Conservation (phyloP, 192 early-diverging fungal genomes). For the Umbelopsis isabellina region DNA sequence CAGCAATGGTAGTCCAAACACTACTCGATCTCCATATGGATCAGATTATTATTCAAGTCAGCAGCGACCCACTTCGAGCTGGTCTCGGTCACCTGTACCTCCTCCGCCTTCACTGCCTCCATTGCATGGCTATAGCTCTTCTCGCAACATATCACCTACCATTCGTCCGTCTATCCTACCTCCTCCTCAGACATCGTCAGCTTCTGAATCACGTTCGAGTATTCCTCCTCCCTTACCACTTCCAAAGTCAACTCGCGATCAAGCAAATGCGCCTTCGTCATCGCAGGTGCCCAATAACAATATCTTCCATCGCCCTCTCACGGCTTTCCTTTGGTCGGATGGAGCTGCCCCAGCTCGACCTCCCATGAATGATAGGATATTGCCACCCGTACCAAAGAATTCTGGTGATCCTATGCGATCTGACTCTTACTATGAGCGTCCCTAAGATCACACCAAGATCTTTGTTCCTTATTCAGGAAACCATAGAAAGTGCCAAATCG, state of each 20-base stretch:
- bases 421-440: slow-evolving; percentile 1
- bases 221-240: slow-evolving; percentile 13
- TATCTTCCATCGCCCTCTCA: slow-evolving; percentile 17
- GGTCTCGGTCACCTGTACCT: slow-evolving; percentile 14
- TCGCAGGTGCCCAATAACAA: neutral
- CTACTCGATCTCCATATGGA: slow-evolving; percentile 7
- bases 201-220: neutral
- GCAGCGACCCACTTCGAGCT: neutral
- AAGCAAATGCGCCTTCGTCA: neutral
- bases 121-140: slow-evolving; percentile 9
- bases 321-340: slow-evolving; percentile 7
- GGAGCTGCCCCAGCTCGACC: slow-evolving; percentile 8
- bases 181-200: neutral
- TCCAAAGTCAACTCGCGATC: neutral
- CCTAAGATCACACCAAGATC: neutral
- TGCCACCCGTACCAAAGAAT: neutral
- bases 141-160: slow-evolving; percentile 13
- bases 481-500: neutral
- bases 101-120: slow-evolving; percentile 12
- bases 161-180: slow-evolving; percentile 8
- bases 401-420: neutral
- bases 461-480: too few species aligned
- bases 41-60: slow-evolving; percentile 15
- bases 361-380: slow-evolving; percentile 9
- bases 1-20: neutral